Percentiles rank a stretch among this genome's conserved stretches.
Evolutionary conservation across 2,329 filamentous ascomycete species (phyloP).

Genomic region (Fusarium sp.): DNA sequence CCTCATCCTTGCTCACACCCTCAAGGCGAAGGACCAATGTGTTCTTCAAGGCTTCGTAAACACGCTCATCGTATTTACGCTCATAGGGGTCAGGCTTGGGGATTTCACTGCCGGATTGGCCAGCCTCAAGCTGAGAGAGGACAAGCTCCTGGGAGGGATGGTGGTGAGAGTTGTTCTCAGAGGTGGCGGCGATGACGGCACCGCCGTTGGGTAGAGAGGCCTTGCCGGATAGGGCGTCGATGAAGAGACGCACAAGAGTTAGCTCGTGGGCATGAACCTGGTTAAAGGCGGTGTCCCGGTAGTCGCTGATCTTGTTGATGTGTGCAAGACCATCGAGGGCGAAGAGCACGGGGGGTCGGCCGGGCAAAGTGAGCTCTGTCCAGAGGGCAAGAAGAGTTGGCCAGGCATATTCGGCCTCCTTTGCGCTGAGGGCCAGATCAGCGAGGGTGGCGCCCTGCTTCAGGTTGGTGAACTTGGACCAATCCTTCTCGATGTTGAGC

Average conservation of each 20-base stretch:
- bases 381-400: slow-evolving; percentile 84
- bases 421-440: slow-evolving; percentile 76
- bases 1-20: slow-evolving; percentile 80
- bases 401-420: slow-evolving; percentile 83
- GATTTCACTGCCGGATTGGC: slow-evolving; percentile 53
- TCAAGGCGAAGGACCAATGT: slow-evolving; percentile 69
- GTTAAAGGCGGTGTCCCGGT: slow-evolving; percentile 77
- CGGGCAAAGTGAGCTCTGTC: slow-evolving; percentile 75
- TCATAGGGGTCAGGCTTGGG: slow-evolving; percentile 66
- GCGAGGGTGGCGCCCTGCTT: slow-evolving; percentile 73
- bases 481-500: slow-evolving; percentile 60
- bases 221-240: slow-evolving; percentile 75
- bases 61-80: slow-evolving; percentile 68
- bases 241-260: slow-evolving; percentile 78
- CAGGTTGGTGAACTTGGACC: slow-evolving; percentile 58
- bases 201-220: slow-evolving; percentile 77
- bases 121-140: slow-evolving; percentile 68
- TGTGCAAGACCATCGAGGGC: slow-evolving; percentile 83
- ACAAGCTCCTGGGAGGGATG: slow-evolving; percentile 77
- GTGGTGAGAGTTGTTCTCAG: slow-evolving; percentile 75
- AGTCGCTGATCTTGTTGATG: slow-evolving; percentile 82
- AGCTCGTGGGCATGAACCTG: slow-evolving; percentile 90
- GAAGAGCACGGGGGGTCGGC: slow-evolving; percentile 74
- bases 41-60: slow-evolving; percentile 65
- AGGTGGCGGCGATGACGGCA: slow-evolving; percentile 80